Base-by-base conservation (phyloP, 371 early-diverging fungal genomes). In the Parasitella parasitica region DNA sequence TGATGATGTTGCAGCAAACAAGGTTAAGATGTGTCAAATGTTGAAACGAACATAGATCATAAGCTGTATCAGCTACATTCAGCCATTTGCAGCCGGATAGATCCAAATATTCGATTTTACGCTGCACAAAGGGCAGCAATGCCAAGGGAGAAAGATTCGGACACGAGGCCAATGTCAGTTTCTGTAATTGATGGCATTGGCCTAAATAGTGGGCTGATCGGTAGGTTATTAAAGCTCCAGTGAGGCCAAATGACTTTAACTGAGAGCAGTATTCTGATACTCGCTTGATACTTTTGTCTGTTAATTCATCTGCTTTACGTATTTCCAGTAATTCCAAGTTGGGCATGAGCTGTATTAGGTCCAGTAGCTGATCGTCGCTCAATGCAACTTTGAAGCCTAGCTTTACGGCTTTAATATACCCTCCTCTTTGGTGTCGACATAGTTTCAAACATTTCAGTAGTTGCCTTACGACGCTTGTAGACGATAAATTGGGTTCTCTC, bases 61-160 rank as follows among this genome's bases (percentile, higher is more conserved):
- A 54, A 0, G 78, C 78, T n/a, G 81, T 80, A n/a, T 80, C 74
- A 28, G 54, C 59, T 11, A 63, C 71, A 35, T 66, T 69, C 15
- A 80, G 63, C 77, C 81, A 80, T 50, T 69, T 69, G 37, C 75
- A 76, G 5, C 74, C 75, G 26, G 73, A 66, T 26, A 80, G 36
- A 39, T 77, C 76, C 27, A 80, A 59, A 27, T 64, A 64, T 36
- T 73, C 74, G 11, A 80, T 63, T 2, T 72, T 69, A 8, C 68
- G 58, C 22, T 67, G 57, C 0, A 60, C 74, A 48, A 80, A 70
- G 1, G 78, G 78, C 12, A 80, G 49, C 4, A 80, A 53, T 2
- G 78, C 48, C 20, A 76, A 39, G 1, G 76, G 34, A 8, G 66
- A 38, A 13, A 80, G 53, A 11, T 66, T 55, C 9, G 37, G 61